phyloP scores from a whole-genome alignment of 2,329 filamentous ascomycete genomes.

The Colletotrichum australisinense region DNA sequence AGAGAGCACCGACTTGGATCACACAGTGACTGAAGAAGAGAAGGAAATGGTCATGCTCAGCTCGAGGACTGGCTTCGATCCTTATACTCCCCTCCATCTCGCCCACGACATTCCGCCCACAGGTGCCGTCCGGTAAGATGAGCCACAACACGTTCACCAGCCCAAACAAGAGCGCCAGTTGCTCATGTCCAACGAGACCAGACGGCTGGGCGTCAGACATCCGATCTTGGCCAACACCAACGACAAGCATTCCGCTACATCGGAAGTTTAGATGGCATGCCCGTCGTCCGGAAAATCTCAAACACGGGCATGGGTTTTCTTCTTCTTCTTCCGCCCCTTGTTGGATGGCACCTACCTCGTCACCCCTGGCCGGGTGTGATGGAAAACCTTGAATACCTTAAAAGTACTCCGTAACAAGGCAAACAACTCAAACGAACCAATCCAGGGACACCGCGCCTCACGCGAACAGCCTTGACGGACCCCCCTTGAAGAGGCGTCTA shows the following conservation, averaged over 20 bases:
- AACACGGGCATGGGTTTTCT: not conserved
- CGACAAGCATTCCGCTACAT: slow-evolving; percentile 17
- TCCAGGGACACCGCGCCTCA: not conserved
- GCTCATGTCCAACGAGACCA: not conserved
- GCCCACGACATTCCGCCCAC: not conserved
- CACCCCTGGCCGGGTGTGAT: slow-evolving; percentile 4
- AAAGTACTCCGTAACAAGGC: not conserved
- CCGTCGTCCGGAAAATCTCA: slow-evolving; percentile 1
- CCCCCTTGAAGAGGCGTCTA: not conserved
- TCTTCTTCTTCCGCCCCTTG: not conserved
- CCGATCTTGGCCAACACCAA: slow-evolving; percentile 4
- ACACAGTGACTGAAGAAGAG: not conserved
- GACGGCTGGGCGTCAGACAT: slow-evolving; percentile 4
- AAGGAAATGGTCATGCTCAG: not conserved
- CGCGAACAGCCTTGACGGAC: not conserved
- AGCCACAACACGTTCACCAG: not conserved
- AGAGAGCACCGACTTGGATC: not conserved
- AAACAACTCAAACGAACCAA: not conserved
- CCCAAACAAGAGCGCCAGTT: too few species aligned
- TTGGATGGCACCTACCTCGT: not conserved
- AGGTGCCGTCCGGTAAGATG: not conserved
- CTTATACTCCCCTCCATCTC: not conserved
- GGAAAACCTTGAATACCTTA: not conserved
- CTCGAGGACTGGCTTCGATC: not conserved
- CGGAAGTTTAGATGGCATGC: slow-evolving; percentile 21